Evolutionary conservation across 768 basidiomycete genomes (phyloP).

Genomic region (Tricholoma saponaceum): DNA sequence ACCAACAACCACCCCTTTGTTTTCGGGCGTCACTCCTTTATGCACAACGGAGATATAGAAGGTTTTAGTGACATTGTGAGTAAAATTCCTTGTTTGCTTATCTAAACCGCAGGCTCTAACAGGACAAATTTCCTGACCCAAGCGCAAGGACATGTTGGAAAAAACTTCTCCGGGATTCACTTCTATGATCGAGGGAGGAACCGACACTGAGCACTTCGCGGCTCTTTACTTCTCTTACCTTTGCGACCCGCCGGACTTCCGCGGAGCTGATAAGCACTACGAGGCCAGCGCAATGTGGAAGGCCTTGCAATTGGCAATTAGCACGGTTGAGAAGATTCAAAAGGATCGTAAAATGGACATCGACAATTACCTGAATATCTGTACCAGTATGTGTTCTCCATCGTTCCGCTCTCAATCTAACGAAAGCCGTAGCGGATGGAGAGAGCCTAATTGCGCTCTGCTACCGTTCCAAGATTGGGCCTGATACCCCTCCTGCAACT

Average conservation of each 20-base stretch:
- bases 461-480: not conserved
- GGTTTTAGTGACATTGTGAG: not conserved
- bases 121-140: not conserved
- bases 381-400: not conserved
- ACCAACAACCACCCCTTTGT: not conserved
- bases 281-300: not conserved
- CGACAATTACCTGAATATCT: not conserved
- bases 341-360: not conserved
- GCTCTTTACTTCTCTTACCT: not conserved
- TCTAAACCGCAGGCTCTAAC: not conserved
- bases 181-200: not conserved
- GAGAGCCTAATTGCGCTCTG: not conserved
- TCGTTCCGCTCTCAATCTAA: not conserved
- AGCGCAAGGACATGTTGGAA: not conserved
- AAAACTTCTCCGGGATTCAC: not conserved
- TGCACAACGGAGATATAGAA: too few species aligned
- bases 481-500: not conserved
- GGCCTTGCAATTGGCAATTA: not conserved
- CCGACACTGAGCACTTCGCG: not conserved
- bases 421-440: not conserved
- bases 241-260: not conserved
- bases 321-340: not conserved
- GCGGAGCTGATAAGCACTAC: not conserved
- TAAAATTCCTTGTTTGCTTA: not conserved
- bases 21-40: too few species aligned